Base-by-base conservation (phyloP, 1,284 basidiomycete species). In the Moesziomyces sp. region DNA sequence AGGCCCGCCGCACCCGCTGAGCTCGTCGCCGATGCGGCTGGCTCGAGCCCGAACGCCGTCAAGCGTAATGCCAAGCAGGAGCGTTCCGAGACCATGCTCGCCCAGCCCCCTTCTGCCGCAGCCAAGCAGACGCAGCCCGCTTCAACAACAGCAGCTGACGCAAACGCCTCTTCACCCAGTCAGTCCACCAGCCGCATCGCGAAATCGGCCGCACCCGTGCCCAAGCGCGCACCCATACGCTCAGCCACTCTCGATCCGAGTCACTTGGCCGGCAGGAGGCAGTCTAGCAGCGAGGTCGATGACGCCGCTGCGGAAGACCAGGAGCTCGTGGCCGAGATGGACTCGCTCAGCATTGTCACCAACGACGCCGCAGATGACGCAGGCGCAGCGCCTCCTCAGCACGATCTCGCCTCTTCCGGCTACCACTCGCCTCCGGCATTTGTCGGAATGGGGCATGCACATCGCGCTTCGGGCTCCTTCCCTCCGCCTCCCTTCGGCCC, bases 181-280 rank as follows among this genome's bases (percentile, higher is more conserved):
- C 56, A 18, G 52, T 45, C 35, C 38, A 59, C 55, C 46, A 58
- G 30, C 48, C 56, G 18, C 55, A 52, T 28, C 38, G 63, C 55
- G 46, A 52, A 59, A 28, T 14, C 67, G 23, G 58, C 60, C 10
- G 58, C 67, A 9, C 57, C 67, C 24, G 58, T 60, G 11, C 61
- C 60, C 46, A 70, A 70, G 47, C 67, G 61, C 16, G 70, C 64
- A 3, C 70, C 70, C 10, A 64, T 73, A 33, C 70, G 70, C 40
- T 73, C 70, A 5, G 46, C 60, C 13, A 73, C 70, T 11, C 30
- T 73, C 6, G 70, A 73, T 18, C 64, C 70, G 4, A 67, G 57
- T 7, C 70, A 73, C 3, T 51, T 73, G 14, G 63, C 57, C 23
- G 26, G 46, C 33, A 70, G 58, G 19, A 48, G 60, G 19, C 48